phyloP scores from a whole-genome alignment of 305 asterid species.

The Fraxinus greggii region DNA sequence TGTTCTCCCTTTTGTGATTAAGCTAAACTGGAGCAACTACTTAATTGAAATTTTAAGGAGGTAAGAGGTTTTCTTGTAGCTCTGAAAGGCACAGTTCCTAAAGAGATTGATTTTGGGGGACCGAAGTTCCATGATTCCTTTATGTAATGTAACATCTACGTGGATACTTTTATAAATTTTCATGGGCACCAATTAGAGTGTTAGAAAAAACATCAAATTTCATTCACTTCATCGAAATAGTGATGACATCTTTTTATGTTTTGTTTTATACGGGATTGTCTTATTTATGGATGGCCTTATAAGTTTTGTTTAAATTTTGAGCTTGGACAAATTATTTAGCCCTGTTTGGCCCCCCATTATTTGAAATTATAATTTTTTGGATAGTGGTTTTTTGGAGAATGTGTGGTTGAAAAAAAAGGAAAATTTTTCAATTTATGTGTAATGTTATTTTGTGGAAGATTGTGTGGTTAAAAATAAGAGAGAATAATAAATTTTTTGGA shows the following conservation, averaged over 20 bases:
- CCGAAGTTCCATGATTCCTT: background rate
- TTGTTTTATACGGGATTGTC: background rate
- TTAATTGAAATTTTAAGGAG: background rate
- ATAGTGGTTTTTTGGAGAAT: too few relatives aligned
- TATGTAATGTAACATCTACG: background rate
- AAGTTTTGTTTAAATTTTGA: background rate
- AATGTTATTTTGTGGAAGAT: too few relatives aligned
- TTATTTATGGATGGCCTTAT: background rate
- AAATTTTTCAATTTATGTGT: too few relatives aligned
- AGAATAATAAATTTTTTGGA: too few relatives aligned
- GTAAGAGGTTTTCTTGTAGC: background rate
- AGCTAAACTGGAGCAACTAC: background rate
- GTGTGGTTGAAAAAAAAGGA: too few relatives aligned
- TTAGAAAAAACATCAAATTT: background rate
- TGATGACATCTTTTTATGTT: background rate
- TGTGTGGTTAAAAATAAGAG: too few relatives aligned
- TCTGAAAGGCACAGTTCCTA: background rate
- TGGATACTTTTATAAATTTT: background rate
- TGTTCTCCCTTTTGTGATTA: background rate
- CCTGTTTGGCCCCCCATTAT: too few relatives aligned
- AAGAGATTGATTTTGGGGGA: background rate
- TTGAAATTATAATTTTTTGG: too few relatives aligned
- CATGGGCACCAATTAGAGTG: background rate
- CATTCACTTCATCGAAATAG: background rate
- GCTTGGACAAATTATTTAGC: slow-evolving; percentile 3